A percentile compares a stretch with the other conserved stretches of the same genome.
Conservation (phyloP, 2,329 filamentous ascomycete species). For the Aspergillus cejpii region DNA sequence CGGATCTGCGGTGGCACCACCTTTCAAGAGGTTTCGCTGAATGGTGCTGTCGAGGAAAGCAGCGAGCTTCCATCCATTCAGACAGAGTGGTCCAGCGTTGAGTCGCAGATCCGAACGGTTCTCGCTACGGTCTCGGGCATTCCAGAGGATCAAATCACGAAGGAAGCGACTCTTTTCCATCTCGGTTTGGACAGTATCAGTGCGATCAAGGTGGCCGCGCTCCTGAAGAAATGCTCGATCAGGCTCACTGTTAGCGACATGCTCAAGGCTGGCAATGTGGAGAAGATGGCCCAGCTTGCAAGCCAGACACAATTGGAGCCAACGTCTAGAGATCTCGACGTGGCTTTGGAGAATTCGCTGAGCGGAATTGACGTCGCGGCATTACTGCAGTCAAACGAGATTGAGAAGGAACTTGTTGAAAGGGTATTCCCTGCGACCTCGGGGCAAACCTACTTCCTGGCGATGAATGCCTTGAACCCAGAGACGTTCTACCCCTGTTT, state of each 20-base stretch:
- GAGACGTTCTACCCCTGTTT: slow-evolving; percentile 69
- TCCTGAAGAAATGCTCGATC: slow-evolving; percentile 59
- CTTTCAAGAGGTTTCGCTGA: slow-evolving; percentile 12
- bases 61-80: slow-evolving; percentile 1
- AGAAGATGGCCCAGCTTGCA: slow-evolving; percentile 51
- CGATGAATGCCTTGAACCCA: slow-evolving; percentile 55
- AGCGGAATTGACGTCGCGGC: slow-evolving; percentile 33
- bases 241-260: slow-evolving; percentile 64
- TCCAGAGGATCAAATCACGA: slow-evolving; percentile 51
- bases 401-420: slow-evolving; percentile 48
- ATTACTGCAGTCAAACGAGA: slow-evolving; percentile 37
- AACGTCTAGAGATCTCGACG: slow-evolving; percentile 15
- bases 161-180: slow-evolving; percentile 65
- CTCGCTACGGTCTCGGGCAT: slow-evolving; percentile 56
- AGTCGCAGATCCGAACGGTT: slow-evolving; percentile 41
- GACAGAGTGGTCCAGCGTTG: slow-evolving; percentile 27
- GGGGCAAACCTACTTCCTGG: slow-evolving; percentile 73
- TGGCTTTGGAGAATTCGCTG: slow-evolving; percentile 27
- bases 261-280: slow-evolving; percentile 58
- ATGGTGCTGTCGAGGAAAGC: slow-evolving; percentile 1
- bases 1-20: slow-evolving; percentile 58
- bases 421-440: slow-evolving; percentile 61
- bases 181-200: slow-evolving; percentile 88
- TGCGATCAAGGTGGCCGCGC: slow-evolving; percentile 71
- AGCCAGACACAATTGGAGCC: slow-evolving; percentile 13